Evolutionary conservation across 345 rosid genomes (phyloP), one percentile per base, ranked within the genome.

Genomic region (Viola odorata): DNA sequence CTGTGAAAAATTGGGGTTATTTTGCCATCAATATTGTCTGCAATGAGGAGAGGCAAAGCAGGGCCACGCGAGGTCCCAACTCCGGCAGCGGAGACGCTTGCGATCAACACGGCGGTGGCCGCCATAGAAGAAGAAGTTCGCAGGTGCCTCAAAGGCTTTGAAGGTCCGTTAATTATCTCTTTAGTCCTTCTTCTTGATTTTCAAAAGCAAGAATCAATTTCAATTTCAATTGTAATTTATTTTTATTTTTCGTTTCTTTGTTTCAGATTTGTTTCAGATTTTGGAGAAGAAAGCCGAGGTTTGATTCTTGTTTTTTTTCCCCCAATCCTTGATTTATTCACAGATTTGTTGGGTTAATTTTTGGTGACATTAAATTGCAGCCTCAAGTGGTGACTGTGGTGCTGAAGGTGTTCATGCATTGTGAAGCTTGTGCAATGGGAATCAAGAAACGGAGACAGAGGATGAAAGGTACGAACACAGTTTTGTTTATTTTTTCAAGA

Each of bases 281-380:
- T 92, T 37, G 97, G 87, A 59, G 88, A 87, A 61, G 66, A 92
- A 89, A 70, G 88, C 83, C 69, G 89, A 87, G 94, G 98, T 89
- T 52, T 12, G 4, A 11, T 7, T 14, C 14, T 1, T 7, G 32
- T 47, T 15, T 3, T 41, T 45, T n/a, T 7, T n/a, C n/a, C n/a
- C n/a, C 55, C 39, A 49, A 45, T 12, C 55, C 10, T 11, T 38
- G 6, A 9, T 45, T 17, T 51, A 14, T 7, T 59, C 65, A 45
- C 32, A 48, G 12, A 13, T 32, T 37, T 61, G 7, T 42, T 49
- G 37, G 8, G 8, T 38, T 69, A 41, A 37, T 13, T 37, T 44
- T 37, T 50, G 42, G 40, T 59, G 55, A 63, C 65, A 23, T 55
- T 53, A 5, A 41, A n/a, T 10, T 65, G 60, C 84, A 81, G 97